Conservation (phyloP, 2,329 filamentous ascomycete species). For the Pseudogymnoascus sp. region DNA sequence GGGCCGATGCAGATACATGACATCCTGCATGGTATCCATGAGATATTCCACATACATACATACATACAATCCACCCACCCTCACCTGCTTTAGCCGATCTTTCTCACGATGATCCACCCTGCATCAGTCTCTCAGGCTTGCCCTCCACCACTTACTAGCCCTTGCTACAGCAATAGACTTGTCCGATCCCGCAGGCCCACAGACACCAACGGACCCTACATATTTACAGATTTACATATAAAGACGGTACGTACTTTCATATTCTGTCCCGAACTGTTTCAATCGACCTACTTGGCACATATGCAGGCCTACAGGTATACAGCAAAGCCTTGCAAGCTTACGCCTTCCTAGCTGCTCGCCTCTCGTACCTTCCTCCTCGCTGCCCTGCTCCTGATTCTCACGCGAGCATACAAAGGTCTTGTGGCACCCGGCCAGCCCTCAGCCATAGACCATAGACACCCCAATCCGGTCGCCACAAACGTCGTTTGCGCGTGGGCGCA, state of each 20-base stretch:
- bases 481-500: not conserved
- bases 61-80: not conserved
- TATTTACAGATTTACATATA: conserved; percentile 6
- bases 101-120: conserved; percentile 2
- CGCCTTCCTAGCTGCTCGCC: not conserved
- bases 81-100: not conserved
- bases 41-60: not conserved
- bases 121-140: not conserved
- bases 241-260: not conserved
- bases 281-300: conserved; percentile 3
- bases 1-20: conserved; percentile 2
- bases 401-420: conserved; percentile 5
- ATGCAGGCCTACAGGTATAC: conserved; percentile 3
- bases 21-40: not conserved
- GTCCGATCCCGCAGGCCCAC: conserved; percentile 3
- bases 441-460: not conserved
- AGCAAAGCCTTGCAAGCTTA: not conserved
- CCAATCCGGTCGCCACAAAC: not conserved
- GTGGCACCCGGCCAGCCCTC: not conserved
- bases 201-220: not conserved
- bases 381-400: not conserved
- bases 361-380: not conserved
- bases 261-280: conserved; percentile 1
- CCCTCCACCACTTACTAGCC: not conserved
- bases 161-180: not conserved